These are phyloP conservation scores for Fusarium dlaminii DNA, from an alignment of 2,329 filamentous ascomycete genomes.

Conservation along the genomic window DNA sequence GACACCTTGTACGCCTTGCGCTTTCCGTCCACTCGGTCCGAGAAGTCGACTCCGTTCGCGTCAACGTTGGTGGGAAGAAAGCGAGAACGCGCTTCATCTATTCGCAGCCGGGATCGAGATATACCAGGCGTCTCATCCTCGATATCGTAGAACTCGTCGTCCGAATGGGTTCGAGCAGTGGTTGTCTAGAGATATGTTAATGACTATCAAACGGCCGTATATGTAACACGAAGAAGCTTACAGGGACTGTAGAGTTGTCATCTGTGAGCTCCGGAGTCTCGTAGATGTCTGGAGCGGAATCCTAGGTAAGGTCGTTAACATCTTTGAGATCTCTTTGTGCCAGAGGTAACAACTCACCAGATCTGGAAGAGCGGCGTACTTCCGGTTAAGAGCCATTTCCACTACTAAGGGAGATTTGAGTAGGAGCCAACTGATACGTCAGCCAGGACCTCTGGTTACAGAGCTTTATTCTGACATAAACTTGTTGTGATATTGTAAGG, in stretches of 20 bases:
- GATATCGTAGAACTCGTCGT: constrained; percentile 70
- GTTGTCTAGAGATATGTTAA: constrained; percentile 57
- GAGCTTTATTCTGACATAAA: neutral
- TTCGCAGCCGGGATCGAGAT: constrained; percentile 78
- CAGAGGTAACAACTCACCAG: constrained; percentile 61
- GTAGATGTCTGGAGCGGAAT: constrained; percentile 93
- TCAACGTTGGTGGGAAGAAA: constrained; percentile 83
- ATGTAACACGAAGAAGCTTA: constrained; percentile 56
- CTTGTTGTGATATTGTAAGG: neutral
- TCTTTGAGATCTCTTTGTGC: neutral
- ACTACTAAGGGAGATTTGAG: neutral
- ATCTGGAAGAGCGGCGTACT: constrained; percentile 84
- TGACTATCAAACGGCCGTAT: constrained; percentile 11
- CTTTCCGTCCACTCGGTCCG: constrained; percentile 84
- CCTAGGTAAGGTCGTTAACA: constrained; percentile 59
- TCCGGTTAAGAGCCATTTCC: constrained; percentile 79
- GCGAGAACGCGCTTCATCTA: constrained; percentile 79
- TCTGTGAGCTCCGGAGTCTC: constrained; percentile 94
- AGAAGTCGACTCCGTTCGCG: constrained; percentile 84
- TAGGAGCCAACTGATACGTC: neutral
- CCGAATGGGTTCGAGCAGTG: constrained; percentile 65
- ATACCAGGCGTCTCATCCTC: constrained; percentile 74
- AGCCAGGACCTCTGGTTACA: neutral
- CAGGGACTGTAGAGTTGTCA: constrained; percentile 85
- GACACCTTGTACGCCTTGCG: constrained; percentile 84